Evolutionary conservation across 2,329 filamentous ascomycete genomes (phyloP).

Genomic region (Apiospora pterosperma): DNA sequence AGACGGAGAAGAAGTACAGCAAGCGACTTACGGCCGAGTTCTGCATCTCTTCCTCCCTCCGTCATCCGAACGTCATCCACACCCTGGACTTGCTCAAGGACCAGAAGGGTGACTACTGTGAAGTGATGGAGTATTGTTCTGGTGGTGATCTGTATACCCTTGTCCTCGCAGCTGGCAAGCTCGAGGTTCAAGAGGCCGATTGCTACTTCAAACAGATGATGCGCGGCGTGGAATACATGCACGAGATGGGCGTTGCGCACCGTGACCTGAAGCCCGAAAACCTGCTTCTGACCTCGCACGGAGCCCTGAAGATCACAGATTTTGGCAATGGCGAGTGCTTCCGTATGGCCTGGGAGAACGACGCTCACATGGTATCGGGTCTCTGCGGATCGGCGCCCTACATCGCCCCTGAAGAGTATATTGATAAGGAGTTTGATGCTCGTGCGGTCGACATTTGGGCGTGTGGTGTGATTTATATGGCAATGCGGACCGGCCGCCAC

Average conservation of each 20-base stretch:
- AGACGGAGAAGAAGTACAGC: conserved; percentile 96
- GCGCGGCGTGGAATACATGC: conserved; percentile 98
- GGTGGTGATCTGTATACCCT: conserved; percentile 95
- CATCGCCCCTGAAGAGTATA: conserved; percentile 95
- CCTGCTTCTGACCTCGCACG: conserved; percentile 85
- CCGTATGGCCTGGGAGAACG: conserved; percentile 98
- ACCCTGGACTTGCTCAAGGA: conserved; percentile 94
- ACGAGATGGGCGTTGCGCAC: conserved; percentile 98
- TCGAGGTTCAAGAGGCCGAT: conserved; percentile 89
- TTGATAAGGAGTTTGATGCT: conserved; percentile 93
- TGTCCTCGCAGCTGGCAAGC: conserved; percentile 84
- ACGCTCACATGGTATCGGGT: conserved; percentile 96
- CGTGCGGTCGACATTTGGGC: conserved; percentile 98
- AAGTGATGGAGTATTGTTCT: conserved; percentile 99
- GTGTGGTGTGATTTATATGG: conserved; percentile 99
- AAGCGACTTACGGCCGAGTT: conserved; percentile 97
- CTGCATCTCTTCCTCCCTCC: conserved; percentile 94
- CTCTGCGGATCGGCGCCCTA: conserved; percentile 96
- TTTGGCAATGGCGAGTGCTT: conserved; percentile 99
- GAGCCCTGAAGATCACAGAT: conserved; percentile 94
- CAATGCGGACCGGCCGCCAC: conserved; percentile 94
- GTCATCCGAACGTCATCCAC: conserved; percentile 97
- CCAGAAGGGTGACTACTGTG: conserved; percentile 94
- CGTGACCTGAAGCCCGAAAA: conserved; percentile 97
- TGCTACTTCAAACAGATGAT: conserved; percentile 99